Base-by-base conservation (phyloP, 768 basidiomycete genomes). In the Termitomyces titanicus region DNA sequence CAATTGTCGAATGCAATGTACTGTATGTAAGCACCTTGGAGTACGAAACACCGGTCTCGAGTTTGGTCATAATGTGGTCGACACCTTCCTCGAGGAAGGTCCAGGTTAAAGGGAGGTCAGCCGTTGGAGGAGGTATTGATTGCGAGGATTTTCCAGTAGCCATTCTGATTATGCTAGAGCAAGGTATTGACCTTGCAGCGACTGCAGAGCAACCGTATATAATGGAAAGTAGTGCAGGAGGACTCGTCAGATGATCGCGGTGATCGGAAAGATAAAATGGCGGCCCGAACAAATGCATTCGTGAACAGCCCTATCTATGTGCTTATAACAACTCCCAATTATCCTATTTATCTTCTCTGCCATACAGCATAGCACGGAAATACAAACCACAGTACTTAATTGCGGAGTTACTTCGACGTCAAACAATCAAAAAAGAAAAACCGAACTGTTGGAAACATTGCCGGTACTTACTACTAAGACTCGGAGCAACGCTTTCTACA, bases 11-110 rank as follows among this genome's bases (percentile, higher is more conserved):
- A 37, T 47, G 39, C 37, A 37, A 39, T 34, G 18, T 4, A 31
- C 25, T n/a, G 52, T 53, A 39, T n/a, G n/a, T 33, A 34, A 18
- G 40, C 63, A 79, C 80, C 74, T 81, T 81, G 57, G 89, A 88
- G 72, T 90, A 92, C 20, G 92, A 92, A 51, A 94, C 88, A 57
- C 92, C 92, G 0, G 89, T 90, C 65, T 92, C 89, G 18, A 92
- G 77, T 71, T 90, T 90, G 61, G 88, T 92, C 91, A 94, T 92
- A 68, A 94, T 93, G 65, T 93, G 91, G 72, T 94, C 91, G 31
- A 93, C 88, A 47, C 86, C 86, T 56, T 94, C 90, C 70, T 92
- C 87, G 43, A 95, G 83, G 66, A 88, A 94, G 5, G 80, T 75
- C 93, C 93, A 95, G 25, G 91, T 94, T n/a, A 88, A 89, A 11